Percentiles rank a stretch among this genome's conserved stretches.
phyloP scores from a whole-genome alignment of 306 rosid species.

The Quercus gilva region DNA sequence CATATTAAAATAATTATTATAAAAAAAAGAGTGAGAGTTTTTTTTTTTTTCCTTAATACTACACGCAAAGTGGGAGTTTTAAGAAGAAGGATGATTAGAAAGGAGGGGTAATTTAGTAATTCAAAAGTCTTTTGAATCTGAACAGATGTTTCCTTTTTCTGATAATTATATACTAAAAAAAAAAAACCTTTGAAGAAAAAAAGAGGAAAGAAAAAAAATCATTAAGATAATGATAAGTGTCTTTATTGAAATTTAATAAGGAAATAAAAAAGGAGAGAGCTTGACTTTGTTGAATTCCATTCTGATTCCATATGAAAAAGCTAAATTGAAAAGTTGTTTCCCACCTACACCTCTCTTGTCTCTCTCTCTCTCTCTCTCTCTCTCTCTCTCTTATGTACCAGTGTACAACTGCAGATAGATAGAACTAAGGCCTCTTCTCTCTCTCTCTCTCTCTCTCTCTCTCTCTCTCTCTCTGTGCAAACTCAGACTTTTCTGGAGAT shows the following conservation, averaged over 20 bases:
- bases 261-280: not conserved
- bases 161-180: too few species aligned
- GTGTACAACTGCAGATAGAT: too few species aligned
- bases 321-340: not conserved
- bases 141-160: too few species aligned
- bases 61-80: too few species aligned
- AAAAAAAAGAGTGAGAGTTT: too few species aligned
- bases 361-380: not conserved
- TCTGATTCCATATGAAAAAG: not conserved
- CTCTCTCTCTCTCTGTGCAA: not conserved
- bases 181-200: too few species aligned
- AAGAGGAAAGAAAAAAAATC: too few species aligned
- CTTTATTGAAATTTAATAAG: not conserved
- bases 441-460: not conserved
- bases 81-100: too few species aligned
- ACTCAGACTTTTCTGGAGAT: not conserved
- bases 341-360: not conserved
- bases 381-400: not conserved
- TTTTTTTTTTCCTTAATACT: too few species aligned
- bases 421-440: not conserved
- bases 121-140: not conserved
- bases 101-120: not conserved
- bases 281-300: not conserved
- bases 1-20: too few species aligned
- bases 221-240: too few species aligned